Evolutionary conservation across 176 grass and related monocot genomes (phyloP).

Genomic region (bread wheat (Triticum aestivum)): IWGSC_CS_RefSeq_v2.1 NC_057800.1:527991185-527991684

Average conservation of each 20-base stretch:
- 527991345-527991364: conserved; percentile 16
- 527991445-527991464: conserved; percentile 46
- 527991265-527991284: conserved; percentile 12
- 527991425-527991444: conserved; percentile 56
- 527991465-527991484: conserved; percentile 9
- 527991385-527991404: conserved; percentile 13
- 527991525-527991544: conserved; percentile 9
- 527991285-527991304: conserved; percentile 28
- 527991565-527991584: neutral
- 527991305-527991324: conserved; percentile 77
- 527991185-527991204: conserved; percentile 20
- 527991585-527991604: conserved; percentile 29
- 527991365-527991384: neutral
- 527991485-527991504: neutral
- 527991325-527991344: conserved; percentile 64
- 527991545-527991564: neutral
- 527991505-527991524: conserved; percentile 7
- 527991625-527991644: conserved; percentile 10
- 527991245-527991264: neutral
- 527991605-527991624: conserved; percentile 14
- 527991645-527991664: conserved; percentile 8
- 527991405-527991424: conserved; percentile 50
- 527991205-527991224: conserved; percentile 14
- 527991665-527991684: conserved; percentile 1
- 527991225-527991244: conserved; percentile 23